phyloP scores from a whole-genome alignment of 345 rosid species.

The Sisymbrium irio region DNA sequence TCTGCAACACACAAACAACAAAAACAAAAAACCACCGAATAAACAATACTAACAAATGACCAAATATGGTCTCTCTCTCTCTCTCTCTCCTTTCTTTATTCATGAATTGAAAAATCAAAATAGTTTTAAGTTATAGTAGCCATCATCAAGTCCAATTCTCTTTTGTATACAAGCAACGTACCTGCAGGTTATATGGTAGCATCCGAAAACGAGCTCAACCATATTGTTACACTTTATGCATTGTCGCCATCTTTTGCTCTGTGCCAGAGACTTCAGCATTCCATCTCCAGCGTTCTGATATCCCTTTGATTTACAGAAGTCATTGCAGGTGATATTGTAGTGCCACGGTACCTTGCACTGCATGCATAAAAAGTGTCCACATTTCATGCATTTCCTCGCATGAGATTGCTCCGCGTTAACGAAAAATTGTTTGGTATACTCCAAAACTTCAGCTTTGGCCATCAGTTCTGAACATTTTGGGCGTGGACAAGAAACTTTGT shows the following conservation, averaged over 20 bases:
- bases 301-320: constrained; percentile 45
- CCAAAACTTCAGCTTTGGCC: constrained; percentile 50
- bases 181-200: constrained; percentile 65
- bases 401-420: constrained; percentile 32
- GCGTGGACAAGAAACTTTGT: constrained; percentile 74
- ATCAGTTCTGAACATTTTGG: constrained; percentile 79
- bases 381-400: constrained; percentile 65
- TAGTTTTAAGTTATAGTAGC: background rate
- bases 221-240: constrained; percentile 49
- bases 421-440: constrained; percentile 35
- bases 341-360: constrained; percentile 91
- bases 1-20: constrained; percentile 23
- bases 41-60: background rate
- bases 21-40: background rate
- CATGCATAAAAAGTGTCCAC: constrained; percentile 52
- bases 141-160: too few species aligned
- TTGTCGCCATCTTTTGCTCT: constrained; percentile 44
- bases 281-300: constrained; percentile 45
- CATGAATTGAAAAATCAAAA: background rate
- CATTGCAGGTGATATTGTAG: constrained; percentile 40
- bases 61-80: background rate
- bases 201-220: constrained; percentile 53
- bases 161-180: constrained; percentile 5
- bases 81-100: background rate
- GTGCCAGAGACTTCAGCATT: constrained; percentile 49